Conservation (phyloP, 352 stramenopile species). For the Plasmopara halstedii region DNA sequence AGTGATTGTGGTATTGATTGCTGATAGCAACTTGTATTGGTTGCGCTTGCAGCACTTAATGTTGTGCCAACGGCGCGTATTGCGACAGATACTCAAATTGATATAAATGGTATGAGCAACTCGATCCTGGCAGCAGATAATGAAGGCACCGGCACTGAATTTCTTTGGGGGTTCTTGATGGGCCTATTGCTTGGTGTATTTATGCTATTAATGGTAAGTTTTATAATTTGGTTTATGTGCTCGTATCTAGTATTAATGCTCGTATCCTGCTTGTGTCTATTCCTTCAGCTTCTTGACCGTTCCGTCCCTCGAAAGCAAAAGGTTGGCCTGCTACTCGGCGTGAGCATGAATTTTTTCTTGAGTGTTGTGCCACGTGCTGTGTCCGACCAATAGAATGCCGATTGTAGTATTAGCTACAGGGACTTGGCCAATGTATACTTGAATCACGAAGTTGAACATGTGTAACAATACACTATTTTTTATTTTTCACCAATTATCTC, state of each 20-base stretch:
- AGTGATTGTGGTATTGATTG: background rate
- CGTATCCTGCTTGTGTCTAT: background rate
- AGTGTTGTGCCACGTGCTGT: conserved; percentile 79
- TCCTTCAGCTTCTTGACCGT: conserved; percentile 63
- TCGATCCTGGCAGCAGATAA: conserved; percentile 81
- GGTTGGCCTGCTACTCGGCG: conserved; percentile 71
- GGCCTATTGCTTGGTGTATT: conserved; percentile 81
- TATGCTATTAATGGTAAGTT: conserved; percentile 82
- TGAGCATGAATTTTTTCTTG: conserved; percentile 87
- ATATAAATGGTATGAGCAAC: conserved; percentile 77
- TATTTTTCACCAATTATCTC: conserved; percentile 19
- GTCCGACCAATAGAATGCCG: conserved; percentile 43
- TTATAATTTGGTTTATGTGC: background rate
- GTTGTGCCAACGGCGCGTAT: conserved; percentile 61
- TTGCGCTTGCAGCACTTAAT: conserved; percentile 53
- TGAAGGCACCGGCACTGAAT: conserved; percentile 83
- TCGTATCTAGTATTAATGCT: conserved; percentile 3
- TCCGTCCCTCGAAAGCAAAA: conserved; percentile 84
- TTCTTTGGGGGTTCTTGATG: conserved; percentile 86
- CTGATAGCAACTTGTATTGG: background rate
- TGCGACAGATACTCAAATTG: conserved; percentile 76
- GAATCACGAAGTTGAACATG: too few species aligned
- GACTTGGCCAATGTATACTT: too few species aligned
- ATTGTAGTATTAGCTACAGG: too few species aligned
- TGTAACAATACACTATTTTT: background rate